phyloP scores from a whole-genome alignment of 495 filamentous ascomycete genomes.

The Penicillium chermesinum region DNA sequence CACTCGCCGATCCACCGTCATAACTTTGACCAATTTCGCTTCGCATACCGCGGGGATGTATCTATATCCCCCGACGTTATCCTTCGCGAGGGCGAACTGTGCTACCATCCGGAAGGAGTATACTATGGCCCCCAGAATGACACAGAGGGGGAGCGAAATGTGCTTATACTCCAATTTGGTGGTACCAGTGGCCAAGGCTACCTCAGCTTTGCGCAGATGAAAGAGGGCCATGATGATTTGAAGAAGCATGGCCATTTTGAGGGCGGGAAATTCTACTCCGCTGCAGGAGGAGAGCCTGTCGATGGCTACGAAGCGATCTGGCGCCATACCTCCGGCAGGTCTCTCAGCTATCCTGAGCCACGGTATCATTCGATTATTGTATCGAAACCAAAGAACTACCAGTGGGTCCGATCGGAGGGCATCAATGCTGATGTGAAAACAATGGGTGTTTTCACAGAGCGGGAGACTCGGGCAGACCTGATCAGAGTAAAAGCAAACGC shows the following conservation, averaged over 20 bases:
- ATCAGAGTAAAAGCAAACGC: background rate
- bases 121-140: conserved; percentile 12
- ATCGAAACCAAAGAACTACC: background rate
- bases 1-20: conserved; percentile 10
- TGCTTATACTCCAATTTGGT: conserved; percentile 14
- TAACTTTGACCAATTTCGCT: conserved; percentile 16
- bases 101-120: conserved; percentile 12
- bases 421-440: background rate
- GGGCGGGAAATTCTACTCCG: background rate
- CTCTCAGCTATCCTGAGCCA: background rate
- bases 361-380: background rate
- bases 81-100: conserved; percentile 8
- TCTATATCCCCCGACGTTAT: conserved; percentile 4
- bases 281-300: background rate
- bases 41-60: background rate
- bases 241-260: conserved; percentile 6
- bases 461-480: background rate
- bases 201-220: conserved; percentile 1
- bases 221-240: background rate
- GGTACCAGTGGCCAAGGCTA: conserved; percentile 11
- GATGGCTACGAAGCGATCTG: conserved; percentile 3
- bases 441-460: background rate
- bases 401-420: background rate
- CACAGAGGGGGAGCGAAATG: conserved; percentile 1
- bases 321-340: background rate